Percentiles rank a stretch among this genome's conserved stretches.
These are phyloP conservation scores for Rhizoclosmatium globosum DNA, from an alignment of 192 early-diverging fungal genomes.

Conservation along the genomic window DNA sequence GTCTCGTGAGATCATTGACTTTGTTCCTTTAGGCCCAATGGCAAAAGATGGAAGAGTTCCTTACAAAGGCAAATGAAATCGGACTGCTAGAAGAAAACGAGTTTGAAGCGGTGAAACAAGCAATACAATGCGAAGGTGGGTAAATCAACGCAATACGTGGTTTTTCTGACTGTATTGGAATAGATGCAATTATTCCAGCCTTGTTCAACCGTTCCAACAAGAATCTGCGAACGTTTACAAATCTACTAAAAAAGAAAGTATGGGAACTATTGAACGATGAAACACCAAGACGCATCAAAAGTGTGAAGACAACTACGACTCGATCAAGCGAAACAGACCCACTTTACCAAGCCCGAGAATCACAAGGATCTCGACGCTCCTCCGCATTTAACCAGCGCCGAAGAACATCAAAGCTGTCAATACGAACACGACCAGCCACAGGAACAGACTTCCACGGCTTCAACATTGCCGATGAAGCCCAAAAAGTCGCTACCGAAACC, in stretches of 20 bases:
- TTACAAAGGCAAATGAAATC: not conserved
- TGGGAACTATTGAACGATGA: not conserved
- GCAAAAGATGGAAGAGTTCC: slow-evolving; percentile 8
- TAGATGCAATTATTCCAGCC: not conserved
- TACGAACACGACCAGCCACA: not conserved
- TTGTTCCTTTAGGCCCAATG: not conserved
- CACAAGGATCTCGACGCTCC: too few species aligned
- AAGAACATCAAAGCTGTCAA: not conserved
- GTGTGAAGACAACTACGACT: not conserved
- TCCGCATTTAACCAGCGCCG: not conserved
- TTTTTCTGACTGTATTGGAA: too few species aligned
- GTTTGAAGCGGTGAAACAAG: not conserved
- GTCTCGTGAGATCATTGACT: too few species aligned
- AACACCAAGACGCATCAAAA: not conserved
- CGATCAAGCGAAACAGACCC: too few species aligned
- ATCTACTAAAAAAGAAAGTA: not conserved
- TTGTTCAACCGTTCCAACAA: not conserved
- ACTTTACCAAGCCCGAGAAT: too few species aligned
- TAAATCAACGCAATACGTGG: too few species aligned
- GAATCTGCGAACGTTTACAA: not conserved
- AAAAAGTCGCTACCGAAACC: too few species aligned
- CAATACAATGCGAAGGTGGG: not conserved
- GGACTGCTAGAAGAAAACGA: not conserved
- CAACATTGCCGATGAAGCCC: not conserved
- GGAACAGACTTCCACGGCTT: not conserved